Evolutionary conservation across 2,329 filamentous ascomycete species (phyloP).

Genomic region (Aureobasidium sp.): DNA sequence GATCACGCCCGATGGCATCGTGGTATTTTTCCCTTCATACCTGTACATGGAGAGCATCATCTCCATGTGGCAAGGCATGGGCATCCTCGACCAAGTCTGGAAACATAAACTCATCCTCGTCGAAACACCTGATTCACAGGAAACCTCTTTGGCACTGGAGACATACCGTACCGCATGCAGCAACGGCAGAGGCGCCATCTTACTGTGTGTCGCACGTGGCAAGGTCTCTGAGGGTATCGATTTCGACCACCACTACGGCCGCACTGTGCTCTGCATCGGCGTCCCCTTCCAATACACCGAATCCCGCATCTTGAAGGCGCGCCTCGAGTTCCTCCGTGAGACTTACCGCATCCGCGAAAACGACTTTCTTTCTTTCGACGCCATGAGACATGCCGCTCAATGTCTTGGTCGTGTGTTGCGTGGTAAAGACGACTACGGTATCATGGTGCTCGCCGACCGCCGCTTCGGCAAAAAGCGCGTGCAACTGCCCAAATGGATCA

Average conservation of each 20-base stretch:
- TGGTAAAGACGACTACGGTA: conserved; percentile 98
- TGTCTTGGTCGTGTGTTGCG: conserved; percentile 89
- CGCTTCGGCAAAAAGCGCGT: conserved; percentile 84
- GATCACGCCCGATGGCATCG: conserved; percentile 90
- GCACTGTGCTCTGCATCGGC: conserved; percentile 90
- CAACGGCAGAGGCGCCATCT: conserved; percentile 86
- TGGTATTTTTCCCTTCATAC: conserved; percentile 99
- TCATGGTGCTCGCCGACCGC: conserved; percentile 95
- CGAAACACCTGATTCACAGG: conserved; percentile 93
- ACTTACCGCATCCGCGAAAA: conserved; percentile 95
- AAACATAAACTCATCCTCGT: conserved; percentile 98
- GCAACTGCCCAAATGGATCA: conserved; percentile 96
- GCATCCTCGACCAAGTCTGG: conserved; percentile 94
- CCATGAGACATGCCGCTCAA: conserved; percentile 97
- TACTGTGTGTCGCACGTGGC: conserved; percentile 90
- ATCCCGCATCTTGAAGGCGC: conserved; percentile 89
- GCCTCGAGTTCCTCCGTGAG: conserved; percentile 91
- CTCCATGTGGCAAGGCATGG: conserved; percentile 98
- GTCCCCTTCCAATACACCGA: conserved; percentile 99
- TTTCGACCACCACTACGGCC: conserved; percentile 97
- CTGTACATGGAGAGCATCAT: conserved; percentile 99
- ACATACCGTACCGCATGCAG: conserved; percentile 96
- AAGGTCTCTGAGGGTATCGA: conserved; percentile 98
- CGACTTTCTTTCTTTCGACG: conserved; percentile 96
- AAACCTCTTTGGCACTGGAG: conserved; percentile 89